Conservation (phyloP, 371 early-diverging fungal genomes). For the Entomophthora muscae region DNA sequence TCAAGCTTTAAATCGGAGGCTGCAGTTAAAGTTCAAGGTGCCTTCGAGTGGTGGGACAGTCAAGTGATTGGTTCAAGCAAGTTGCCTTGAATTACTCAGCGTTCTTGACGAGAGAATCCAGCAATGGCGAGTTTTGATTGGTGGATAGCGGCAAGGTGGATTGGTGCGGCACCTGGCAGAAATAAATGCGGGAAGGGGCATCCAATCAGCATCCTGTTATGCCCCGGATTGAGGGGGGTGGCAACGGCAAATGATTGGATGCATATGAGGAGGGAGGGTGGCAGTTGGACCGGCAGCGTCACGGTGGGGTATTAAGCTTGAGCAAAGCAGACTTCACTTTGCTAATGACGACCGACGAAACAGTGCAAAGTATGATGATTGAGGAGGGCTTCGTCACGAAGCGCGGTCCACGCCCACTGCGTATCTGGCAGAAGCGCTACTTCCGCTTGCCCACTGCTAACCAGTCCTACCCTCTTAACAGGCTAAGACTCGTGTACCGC, state of each 20-base stretch:
- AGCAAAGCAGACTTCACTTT: neutral
- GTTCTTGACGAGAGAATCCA: no score
- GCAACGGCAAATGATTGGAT: neutral
- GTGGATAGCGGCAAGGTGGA: no score
- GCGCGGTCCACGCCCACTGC: conserved; percentile 19
- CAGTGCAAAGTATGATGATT: conserved; percentile 12
- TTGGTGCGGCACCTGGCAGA: no score
- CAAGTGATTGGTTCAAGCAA: no score
- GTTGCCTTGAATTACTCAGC: no score
- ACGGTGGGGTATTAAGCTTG: neutral
- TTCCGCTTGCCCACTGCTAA: conserved; percentile 16
- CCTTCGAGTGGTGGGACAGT: no score
- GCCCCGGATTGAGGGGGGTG: neutral
- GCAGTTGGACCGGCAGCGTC: neutral
- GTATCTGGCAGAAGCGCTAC: conserved; percentile 24
- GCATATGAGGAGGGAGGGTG: neutral
- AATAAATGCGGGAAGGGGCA: no score
- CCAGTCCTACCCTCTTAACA: conserved; percentile 14
- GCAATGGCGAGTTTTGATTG: no score
- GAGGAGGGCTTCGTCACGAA: conserved; percentile 18
- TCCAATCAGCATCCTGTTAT: no score
- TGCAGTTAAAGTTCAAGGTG: no score
- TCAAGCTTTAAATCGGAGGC: no score
- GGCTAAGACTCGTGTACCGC: conserved; percentile 20
- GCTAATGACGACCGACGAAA: neutral